Evolutionary conservation across 441 rosid genomes (phyloP).

Genomic region (Gossypium lobatum): DNA sequence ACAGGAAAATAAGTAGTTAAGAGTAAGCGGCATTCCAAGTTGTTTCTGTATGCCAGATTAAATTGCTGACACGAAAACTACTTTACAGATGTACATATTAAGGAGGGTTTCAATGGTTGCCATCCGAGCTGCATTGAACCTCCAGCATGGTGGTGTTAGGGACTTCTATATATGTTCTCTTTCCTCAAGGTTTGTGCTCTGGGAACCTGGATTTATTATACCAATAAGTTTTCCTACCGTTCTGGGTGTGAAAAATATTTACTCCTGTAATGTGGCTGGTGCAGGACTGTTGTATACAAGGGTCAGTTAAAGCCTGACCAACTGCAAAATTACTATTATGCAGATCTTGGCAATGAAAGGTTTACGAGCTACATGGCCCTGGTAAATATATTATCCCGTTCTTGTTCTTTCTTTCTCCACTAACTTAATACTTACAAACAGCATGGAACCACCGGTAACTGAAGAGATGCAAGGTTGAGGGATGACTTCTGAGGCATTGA

Average conservation of each 20-base stretch:
- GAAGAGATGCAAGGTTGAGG: conserved; percentile 99
- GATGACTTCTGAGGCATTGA: conserved; percentile 99
- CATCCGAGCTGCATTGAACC: conserved; percentile 86
- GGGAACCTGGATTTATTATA: neutral
- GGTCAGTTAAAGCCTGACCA: conserved; percentile 96
- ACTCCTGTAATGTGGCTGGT: conserved; percentile 4
- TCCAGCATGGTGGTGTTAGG: conserved; percentile 74
- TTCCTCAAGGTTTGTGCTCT: conserved; percentile 67
- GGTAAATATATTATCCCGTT: conserved; percentile 95
- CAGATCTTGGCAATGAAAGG: conserved; percentile 99
- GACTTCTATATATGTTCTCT: conserved; percentile 99
- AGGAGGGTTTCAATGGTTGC: conserved; percentile 94
- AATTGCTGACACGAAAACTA: neutral
- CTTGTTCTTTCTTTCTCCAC: conserved; percentile 68
- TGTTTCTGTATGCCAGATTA: neutral
- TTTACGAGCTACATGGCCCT: conserved; percentile 99
- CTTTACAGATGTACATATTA: conserved; percentile 86
- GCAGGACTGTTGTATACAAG: conserved; percentile 95
- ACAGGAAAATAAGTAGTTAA: neutral
- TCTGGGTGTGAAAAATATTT: neutral
- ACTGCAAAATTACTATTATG: conserved; percentile 80
- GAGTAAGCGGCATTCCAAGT: neutral
- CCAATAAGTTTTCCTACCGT: neutral
- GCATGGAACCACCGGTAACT: conserved; percentile 87
- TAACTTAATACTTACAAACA: conserved; percentile 98